Evolutionary conservation across 257 asterid species (phyloP), one percentile per base, ranked within the genome.

Genomic region (Solanum appendiculatum): DNA sequence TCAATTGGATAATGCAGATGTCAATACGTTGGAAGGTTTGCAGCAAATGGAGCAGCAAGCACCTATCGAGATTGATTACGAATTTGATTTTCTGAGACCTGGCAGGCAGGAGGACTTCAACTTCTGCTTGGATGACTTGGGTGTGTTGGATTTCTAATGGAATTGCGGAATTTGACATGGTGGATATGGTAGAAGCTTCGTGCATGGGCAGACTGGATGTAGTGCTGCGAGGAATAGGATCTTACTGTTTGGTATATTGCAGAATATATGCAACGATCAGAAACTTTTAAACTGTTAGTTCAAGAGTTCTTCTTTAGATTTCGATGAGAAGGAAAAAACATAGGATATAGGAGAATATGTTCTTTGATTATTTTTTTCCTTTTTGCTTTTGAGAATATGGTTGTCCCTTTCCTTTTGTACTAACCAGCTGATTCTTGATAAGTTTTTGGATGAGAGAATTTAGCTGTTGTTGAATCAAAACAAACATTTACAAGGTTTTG

Each of bases 71-170:
- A 42, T 23, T 27, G 95, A 92, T 12, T 37, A 87, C 44, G 88
- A 86, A 27, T 88, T 96, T 3, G 98, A 95, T 29, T 95, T 96
- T 88, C 64, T 94, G 87, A 88, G 77, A 54, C 96, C 97, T 0
- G 98, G 97, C 20, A 87, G 95, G 46, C 92, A 80, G 68, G 98
- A 96, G 46, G 96, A 96, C 51, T 75, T 68, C 36, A 86, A 89
- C 83, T 74, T 93, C 88, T 54, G 92, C 3, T 33, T 93, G 84
- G 88, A 90, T 37, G 95, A 96, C 66, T 27, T 94, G 27, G 39
- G 37, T 3, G 78, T 92, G 9, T 16, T 87, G 13, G 93, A 92
- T 37, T 31, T 89, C 51, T 91, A 90, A 80, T 33, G 89, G 0
- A 89, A 89, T 18, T 18, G 89, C 73, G 90, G 87, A n/a, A 16